These are phyloP conservation scores for Catenaria anguillulae DNA, from an alignment of 371 early-diverging fungal genomes.

Conservation along the genomic window DNA sequence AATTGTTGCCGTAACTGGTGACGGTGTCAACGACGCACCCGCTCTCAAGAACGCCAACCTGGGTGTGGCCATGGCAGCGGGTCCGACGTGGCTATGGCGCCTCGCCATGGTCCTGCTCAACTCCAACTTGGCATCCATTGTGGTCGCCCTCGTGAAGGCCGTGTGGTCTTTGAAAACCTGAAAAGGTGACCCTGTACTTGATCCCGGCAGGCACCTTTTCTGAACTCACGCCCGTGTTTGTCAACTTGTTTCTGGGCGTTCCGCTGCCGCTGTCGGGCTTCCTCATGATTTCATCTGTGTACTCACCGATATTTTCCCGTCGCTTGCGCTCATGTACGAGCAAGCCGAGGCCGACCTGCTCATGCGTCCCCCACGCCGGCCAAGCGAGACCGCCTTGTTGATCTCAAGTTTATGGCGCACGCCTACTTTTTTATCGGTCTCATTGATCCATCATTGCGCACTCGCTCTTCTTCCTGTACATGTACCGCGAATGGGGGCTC, in stretches of 20 bases:
- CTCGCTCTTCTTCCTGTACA: constrained; percentile 45
- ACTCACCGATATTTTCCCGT: constrained; percentile 30
- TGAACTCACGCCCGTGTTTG: constrained; percentile 50
- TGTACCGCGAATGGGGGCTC: too few relatives aligned
- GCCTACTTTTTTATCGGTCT: constrained; percentile 50
- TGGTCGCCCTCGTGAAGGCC: constrained; percentile 66
- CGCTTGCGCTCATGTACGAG: constrained; percentile 49
- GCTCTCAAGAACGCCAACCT: too few relatives aligned
- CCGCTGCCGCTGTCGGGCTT: constrained; percentile 47
- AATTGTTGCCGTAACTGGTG: too few relatives aligned
- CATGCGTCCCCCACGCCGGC: constrained; percentile 38
- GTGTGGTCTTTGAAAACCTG: constrained; percentile 66
- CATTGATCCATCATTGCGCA: constrained; percentile 38
- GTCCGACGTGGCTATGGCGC: too few relatives aligned
- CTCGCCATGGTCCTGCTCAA: constrained; percentile 55
- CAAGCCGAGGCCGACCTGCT: constrained; percentile 44
- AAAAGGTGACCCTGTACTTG: constrained; percentile 63
- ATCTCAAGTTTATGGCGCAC: constrained; percentile 33
- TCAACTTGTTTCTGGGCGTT: constrained; percentile 49
- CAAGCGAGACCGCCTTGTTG: constrained; percentile 41
- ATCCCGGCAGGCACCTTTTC: constrained; percentile 54
- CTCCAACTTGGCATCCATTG: constrained; percentile 52
- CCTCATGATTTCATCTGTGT: constrained; percentile 48
- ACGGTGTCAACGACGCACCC: too few relatives aligned
- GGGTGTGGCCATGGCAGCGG: constrained; percentile 64